phyloP scores from a whole-genome alignment of 495 filamentous ascomycete species.

The Friedmanniomyces endolithicus region DNA sequence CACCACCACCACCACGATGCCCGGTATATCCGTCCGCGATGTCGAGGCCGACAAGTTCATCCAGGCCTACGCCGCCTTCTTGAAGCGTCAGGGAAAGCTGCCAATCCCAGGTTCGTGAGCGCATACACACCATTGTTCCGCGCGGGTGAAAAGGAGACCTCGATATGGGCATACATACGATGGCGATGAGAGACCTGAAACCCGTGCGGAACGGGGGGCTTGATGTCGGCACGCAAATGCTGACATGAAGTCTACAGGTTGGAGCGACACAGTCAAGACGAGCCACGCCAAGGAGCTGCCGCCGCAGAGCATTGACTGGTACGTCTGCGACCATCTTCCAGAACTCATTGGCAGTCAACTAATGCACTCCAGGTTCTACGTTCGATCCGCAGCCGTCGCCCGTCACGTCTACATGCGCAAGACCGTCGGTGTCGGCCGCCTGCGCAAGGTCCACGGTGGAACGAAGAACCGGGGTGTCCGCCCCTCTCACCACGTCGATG shows the following conservation, averaged over 20 bases:
- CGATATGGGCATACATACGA: background rate
- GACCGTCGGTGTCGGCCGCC: conserved; percentile 90
- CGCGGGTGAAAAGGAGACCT: conserved; percentile 4
- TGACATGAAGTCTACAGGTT: conserved; percentile 48
- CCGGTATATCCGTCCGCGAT: conserved; percentile 29
- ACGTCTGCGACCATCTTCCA: conserved; percentile 20
- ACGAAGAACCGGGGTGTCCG: conserved; percentile 92
- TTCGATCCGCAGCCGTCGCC: conserved; percentile 87
- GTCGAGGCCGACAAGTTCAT: conserved; percentile 86
- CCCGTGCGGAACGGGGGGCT: conserved; percentile 34
- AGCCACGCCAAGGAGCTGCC: conserved; percentile 90
- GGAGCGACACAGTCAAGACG: conserved; percentile 99
- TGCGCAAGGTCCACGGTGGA: conserved; percentile 84
- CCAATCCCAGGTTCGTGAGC: conserved; percentile 67
- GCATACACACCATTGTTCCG: background rate
- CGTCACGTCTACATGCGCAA: conserved; percentile 98
- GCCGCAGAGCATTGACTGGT: conserved; percentile 92
- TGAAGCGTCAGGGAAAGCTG: conserved; percentile 98
- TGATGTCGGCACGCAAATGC: conserved; percentile 17
- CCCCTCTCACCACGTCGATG: conserved; percentile 90
- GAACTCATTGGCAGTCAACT: background rate
- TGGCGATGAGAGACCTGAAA: conserved; percentile 22
- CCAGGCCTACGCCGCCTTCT: conserved; percentile 82
- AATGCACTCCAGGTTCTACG: conserved; percentile 59
- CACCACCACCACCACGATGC: conserved; percentile 25